A percentile compares a stretch with the other conserved stretches of the same genome.
phyloP scores from a whole-genome alignment of 1,284 basidiomycete species.

The Moesziomyces antarcticus region DNA sequence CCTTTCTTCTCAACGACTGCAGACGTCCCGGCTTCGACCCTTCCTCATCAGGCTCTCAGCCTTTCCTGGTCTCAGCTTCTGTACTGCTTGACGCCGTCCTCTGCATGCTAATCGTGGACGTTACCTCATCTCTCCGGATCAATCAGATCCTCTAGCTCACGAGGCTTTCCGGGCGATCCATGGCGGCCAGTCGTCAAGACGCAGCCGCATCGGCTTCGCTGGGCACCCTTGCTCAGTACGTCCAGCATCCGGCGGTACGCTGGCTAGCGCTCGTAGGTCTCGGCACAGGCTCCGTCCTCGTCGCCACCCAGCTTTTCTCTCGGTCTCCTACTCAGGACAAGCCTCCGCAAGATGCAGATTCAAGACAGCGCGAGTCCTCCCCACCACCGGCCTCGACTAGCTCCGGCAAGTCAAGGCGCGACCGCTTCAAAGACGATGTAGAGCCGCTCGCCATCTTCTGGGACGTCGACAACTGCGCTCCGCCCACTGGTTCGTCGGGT shows the following conservation, averaged over 20 bases:
- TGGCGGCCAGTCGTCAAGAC: slow-evolving; percentile 30
- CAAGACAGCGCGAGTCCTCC: slow-evolving; percentile 10
- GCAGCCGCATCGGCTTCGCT: slow-evolving; percentile 29
- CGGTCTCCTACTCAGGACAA: neutral
- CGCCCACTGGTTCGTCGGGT: slow-evolving; percentile 58
- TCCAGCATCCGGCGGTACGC: slow-evolving; percentile 29
- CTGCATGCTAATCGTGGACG: no score
- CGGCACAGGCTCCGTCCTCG: slow-evolving; percentile 27
- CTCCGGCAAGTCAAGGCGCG: slow-evolving; percentile 21
- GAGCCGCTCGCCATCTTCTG: slow-evolving; percentile 59
- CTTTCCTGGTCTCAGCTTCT: no score
- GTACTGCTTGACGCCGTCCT: no score
- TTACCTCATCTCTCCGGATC: no score
- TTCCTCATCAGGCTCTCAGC: no score
- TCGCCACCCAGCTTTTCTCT: slow-evolving; percentile 17
- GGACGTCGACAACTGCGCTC: slow-evolving; percentile 62
- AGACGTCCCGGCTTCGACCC: no score
- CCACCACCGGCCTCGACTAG: slow-evolving; percentile 10
- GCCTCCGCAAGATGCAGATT: slow-evolving; percentile 2
- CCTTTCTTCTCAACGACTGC: no score
- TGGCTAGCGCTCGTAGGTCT: slow-evolving; percentile 36
- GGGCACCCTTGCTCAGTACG: slow-evolving; percentile 15
- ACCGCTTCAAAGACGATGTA: slow-evolving; percentile 29
- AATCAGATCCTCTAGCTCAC: neutral
- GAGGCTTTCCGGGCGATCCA: slow-evolving; percentile 6